Conservation (phyloP, 2,329 filamentous ascomycete species). For the Drechslerella coelobrocha region DNA sequence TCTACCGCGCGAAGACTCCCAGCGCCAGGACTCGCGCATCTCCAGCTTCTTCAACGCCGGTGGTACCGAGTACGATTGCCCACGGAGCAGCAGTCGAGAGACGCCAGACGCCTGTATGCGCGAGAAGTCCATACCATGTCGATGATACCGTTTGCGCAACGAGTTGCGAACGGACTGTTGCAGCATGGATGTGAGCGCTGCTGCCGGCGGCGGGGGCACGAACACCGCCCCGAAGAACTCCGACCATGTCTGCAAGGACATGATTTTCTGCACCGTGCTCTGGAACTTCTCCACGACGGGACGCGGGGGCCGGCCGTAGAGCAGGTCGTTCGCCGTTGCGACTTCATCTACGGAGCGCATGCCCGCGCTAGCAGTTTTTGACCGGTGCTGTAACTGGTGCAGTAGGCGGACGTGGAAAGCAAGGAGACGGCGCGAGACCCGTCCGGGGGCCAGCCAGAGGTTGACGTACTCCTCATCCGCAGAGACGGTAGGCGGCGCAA, state of each 20-base stretch:
- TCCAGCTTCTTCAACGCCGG: constrained; percentile 39
- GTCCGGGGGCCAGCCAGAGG: constrained; percentile 25
- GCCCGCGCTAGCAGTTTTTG: not conserved
- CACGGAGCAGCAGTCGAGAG: constrained; percentile 35
- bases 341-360: constrained; percentile 22
- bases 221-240: constrained; percentile 47
- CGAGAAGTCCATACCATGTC: constrained; percentile 36
- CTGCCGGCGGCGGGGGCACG: constrained; percentile 18
- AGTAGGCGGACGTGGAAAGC: constrained; percentile 43
- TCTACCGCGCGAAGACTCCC: constrained; percentile 9
- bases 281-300: constrained; percentile 42
- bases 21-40: constrained; percentile 41
- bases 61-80: constrained; percentile 33
- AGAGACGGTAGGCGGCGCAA: constrained; percentile 10
- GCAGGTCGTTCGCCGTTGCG: constrained; percentile 36
- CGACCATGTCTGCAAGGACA: constrained; percentile 24
- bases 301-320: constrained; percentile 37
- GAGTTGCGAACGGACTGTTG: constrained; percentile 46
- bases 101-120: constrained; percentile 40
- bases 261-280: constrained; percentile 38
- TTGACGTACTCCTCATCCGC: constrained; percentile 29
- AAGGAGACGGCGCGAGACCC: constrained; percentile 31
- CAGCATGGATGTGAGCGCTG: constrained; percentile 20
- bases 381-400: constrained; percentile 31
- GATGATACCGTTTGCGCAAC: constrained; percentile 34